phyloP scores from a whole-genome alignment of 2,329 filamentous ascomycete genomes.

The Scedosporium apiospermum region DNA sequence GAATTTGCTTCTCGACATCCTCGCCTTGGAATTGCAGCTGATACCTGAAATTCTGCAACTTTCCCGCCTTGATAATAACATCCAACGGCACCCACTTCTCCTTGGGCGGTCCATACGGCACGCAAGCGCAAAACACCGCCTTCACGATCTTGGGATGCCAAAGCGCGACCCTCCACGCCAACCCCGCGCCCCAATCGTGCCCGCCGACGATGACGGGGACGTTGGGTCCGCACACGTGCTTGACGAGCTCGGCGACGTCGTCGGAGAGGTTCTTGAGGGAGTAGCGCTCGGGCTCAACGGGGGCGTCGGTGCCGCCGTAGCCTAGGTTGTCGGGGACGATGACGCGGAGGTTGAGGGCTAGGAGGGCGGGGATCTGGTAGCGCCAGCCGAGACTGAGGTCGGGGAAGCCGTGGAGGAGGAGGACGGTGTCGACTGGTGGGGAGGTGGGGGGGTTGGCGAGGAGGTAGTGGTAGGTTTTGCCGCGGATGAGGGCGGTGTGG shows the following conservation, averaged over 20 bases:
- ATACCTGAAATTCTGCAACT: conserved; percentile 66
- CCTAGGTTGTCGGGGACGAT: conserved; percentile 81
- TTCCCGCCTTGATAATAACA: conserved; percentile 42
- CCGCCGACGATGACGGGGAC: conserved; percentile 68
- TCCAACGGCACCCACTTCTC: conserved; percentile 46
- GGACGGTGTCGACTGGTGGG: conserved; percentile 35
- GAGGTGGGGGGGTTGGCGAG: conserved; percentile 34
- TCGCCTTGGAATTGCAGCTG: conserved; percentile 70
- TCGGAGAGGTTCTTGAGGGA: conserved; percentile 61
- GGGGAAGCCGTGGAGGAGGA: conserved; percentile 67
- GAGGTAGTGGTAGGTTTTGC: conserved; percentile 59
- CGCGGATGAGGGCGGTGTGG: conserved; percentile 54
- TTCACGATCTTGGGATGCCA: conserved; percentile 65
- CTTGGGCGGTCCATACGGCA: conserved; percentile 55
- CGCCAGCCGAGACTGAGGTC: conserved; percentile 82
- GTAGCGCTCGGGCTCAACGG: conserved; percentile 53
- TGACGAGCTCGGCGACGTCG: conserved; percentile 66
- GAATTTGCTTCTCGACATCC: conserved; percentile 50
- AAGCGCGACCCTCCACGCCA: conserved; percentile 65
- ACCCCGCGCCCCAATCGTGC: conserved; percentile 83
- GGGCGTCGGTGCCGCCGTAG: conserved; percentile 68
- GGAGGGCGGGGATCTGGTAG: conserved; percentile 71
- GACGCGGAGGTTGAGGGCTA: conserved; percentile 64
- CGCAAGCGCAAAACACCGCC: conserved; percentile 72
- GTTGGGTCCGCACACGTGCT: conserved; percentile 36